Evolutionary conservation across 2,329 filamentous ascomycete species (phyloP), one percentile per base, ranked within the genome.

Genomic region (Hypoxylon sp.): DNA sequence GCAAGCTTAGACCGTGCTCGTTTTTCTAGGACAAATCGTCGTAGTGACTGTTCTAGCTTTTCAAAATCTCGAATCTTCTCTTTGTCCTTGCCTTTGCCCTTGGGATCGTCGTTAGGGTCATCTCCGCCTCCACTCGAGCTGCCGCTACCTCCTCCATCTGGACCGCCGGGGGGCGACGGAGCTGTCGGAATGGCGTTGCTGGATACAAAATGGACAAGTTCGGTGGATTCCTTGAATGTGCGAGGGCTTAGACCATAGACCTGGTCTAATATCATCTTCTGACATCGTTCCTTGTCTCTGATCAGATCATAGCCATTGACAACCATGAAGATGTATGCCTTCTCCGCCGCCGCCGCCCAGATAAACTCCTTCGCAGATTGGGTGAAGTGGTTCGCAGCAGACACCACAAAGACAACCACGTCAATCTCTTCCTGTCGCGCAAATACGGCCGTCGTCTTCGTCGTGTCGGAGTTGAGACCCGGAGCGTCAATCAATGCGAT

Each of bases 351-450:
- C 1, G 94, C 94, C 40, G 93, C 93, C 78, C 90, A 89, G 56
- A 99, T 96, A 67, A 99, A 99, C 65, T 99, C 94, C 72, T 90
- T 95, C n/a, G 94, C 92, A 1, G 94, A 96, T 45, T 96, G 85
- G 0, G 94, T 99, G 68, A 99, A 97, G 72, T 99, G 94, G 61
- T 99, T 99, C 17, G 93, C 91, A 2, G 94, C 94, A 7, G 92
- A 97, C 4, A 99, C 94, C 23, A 99, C 94, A 64, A 99, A 99
- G 0, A 99, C 92, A 1, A 99, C 94, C 0, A 99, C 94, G 64
- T 99, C 94, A 58, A 99, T 99, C 73, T 99, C 94, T 71, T 99
- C 94, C 68, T 99, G 94, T 49, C 94, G 82, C 16, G 94, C 94
- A 71, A 99, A 99, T 5, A 99, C 89, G 13, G 94, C 94, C 1